These are phyloP conservation scores for Pseudonitzschia multiseries DNA, from an alignment of 108 stramenopile genomes.

Conservation along the genomic window DNA sequence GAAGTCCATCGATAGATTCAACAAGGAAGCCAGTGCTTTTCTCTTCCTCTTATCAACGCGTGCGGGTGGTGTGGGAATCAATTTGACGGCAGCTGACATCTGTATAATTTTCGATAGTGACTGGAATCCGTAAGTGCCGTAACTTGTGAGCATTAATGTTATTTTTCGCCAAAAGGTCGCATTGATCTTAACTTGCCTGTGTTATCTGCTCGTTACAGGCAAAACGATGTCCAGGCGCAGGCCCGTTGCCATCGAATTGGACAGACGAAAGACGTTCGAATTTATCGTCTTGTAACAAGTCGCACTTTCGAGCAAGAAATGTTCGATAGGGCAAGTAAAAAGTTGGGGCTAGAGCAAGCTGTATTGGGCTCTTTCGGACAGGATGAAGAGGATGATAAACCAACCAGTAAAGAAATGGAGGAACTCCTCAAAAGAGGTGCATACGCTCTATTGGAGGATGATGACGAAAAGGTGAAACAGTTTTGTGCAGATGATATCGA, in stretches of 20 bases:
- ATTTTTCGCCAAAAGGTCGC: background rate
- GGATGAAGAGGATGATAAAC: slow-evolving; percentile 87
- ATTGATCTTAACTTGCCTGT: background rate
- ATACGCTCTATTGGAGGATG: slow-evolving; percentile 87
- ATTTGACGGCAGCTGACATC: slow-evolving; percentile 94
- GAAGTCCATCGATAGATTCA: slow-evolving; percentile 97
- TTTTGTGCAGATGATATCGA: slow-evolving; percentile 93
- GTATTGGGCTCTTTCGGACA: slow-evolving; percentile 93
- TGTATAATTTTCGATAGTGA: slow-evolving; percentile 91
- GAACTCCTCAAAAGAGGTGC: slow-evolving; percentile 90
- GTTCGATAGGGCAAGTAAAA: slow-evolving; percentile 97
- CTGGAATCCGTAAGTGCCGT: slow-evolving; percentile 87
- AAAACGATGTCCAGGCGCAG: slow-evolving; percentile 99
- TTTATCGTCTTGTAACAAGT: slow-evolving; percentile 96
- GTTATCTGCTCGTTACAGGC: slow-evolving; percentile 25
- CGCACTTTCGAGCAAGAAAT: slow-evolving; percentile 98
- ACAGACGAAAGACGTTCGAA: slow-evolving; percentile 94
- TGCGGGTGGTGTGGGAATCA: slow-evolving; percentile 97
- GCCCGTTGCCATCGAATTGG: slow-evolving; percentile 98
- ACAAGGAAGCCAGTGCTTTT: slow-evolving; percentile 84
- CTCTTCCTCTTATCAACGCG: slow-evolving; percentile 87
- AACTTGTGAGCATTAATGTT: background rate
- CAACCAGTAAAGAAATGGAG: slow-evolving; percentile 91
- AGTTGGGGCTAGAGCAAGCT: slow-evolving; percentile 99
- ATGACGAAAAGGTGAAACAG: slow-evolving; percentile 80